Evolutionary conservation across 306 rosid species (phyloP), one percentile per base, ranked within the genome.

Genomic region (Corylus avellana): DNA sequence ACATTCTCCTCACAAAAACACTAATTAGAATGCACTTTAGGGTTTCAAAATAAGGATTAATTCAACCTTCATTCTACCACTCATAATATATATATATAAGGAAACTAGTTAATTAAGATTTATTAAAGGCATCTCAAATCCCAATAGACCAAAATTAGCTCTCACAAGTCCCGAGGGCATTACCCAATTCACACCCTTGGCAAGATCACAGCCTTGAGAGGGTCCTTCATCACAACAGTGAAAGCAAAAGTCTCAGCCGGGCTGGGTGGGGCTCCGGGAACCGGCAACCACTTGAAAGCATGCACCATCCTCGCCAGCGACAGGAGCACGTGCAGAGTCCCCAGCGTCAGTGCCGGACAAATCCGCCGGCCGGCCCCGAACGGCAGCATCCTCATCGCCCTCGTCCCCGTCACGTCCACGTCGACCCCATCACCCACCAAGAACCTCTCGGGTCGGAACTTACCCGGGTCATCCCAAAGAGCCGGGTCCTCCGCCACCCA

Each of bases 371-470:
- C 98, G 0, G 85, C 89, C 1, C 98, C 98, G 14, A 95, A 95
- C 0, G 98, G 98, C 86, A 88, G 83, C 98, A 95, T 95, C 84
- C 32, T 92, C 46, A 95, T 85, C 13, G 82, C 94, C 27, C 86
- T 91, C 0, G 98, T 92, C 5, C 98, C 98, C 0, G 98, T 95
- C 55, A 91, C 83, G 70, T 92, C 98, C 80, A 91, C 98, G 25
- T 90, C 94, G 0, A 92, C 94, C 3, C 98, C 98, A 57, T 95
- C 98, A 1, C 98, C 98, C 0, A 46, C 90, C 78, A 95, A 10
- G 74, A 95, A 95, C 83, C 98, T 95, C 79, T 92, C 98, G 37
- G 98, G 98, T 79, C 90, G 90, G 83, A 95, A 95, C 87, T 78
- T 88, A 14, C 66, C 57, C 67, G 98, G 98, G 75, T 95, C 88